Evolutionary conservation across 441 rosid species (phyloP).

Genomic region (Populus tomentosa): DNA sequence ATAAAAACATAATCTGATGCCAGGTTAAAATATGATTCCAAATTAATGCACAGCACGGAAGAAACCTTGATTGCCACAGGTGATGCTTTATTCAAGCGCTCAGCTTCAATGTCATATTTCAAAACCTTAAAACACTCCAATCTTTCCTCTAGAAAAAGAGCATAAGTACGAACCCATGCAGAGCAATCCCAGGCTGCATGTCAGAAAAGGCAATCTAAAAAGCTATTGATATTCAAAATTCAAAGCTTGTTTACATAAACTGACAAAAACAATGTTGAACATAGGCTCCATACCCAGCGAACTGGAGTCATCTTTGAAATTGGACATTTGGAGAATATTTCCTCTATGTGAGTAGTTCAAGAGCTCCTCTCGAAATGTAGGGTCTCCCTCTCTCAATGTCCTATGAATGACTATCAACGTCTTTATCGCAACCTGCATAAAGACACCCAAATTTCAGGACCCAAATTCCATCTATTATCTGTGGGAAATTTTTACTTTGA

Average conservation of each 20-base stretch:
- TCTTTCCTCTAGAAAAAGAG: conserved; percentile 69
- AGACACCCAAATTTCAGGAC: not conserved
- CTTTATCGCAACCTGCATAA: conserved; percentile 64
- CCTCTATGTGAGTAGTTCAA: conserved; percentile 54
- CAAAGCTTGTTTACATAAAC: not conserved
- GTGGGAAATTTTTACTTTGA: not conserved
- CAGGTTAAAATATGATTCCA: not conserved
- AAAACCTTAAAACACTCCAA: conserved; percentile 65
- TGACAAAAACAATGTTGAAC: not conserved
- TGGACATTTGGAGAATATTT: conserved; percentile 63
- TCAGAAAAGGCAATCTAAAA: not conserved
- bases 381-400: conserved; percentile 81
- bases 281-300: conserved; percentile 44
- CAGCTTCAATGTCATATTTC: conserved; percentile 64
- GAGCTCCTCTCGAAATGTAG: conserved; percentile 72
- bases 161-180: conserved; percentile 72
- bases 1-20: not conserved
- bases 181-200: conserved; percentile 81
- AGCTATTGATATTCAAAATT: not conserved
- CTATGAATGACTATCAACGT: conserved; percentile 72
- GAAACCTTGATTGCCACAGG: conserved; percentile 53
- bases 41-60: not conserved
- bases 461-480: not conserved
- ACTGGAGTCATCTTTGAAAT: conserved; percentile 75
- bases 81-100: conserved; percentile 59